These are phyloP conservation scores for Gautieria morchelliformis DNA, from an alignment of 768 basidiomycete species.

Conservation along the genomic window DNA sequence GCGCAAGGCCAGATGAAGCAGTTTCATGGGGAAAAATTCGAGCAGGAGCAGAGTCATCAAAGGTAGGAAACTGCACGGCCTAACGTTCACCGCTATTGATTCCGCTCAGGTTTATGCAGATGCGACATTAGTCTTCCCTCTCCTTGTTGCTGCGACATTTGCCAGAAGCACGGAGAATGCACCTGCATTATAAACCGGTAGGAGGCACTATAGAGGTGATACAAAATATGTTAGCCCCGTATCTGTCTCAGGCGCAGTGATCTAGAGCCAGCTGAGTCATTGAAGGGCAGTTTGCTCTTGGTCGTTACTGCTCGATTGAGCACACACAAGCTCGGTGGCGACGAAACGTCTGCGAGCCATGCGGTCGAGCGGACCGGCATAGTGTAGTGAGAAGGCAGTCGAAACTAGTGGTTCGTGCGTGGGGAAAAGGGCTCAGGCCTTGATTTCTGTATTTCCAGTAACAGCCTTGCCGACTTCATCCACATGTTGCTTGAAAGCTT, in stretches of 20 bases:
- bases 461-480: conserved; percentile 65
- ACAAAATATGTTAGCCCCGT: conserved; percentile 51
- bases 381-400: conserved; percentile 4
- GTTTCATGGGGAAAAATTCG: conserved; percentile 98
- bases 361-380: conserved; percentile 18
- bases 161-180: conserved; percentile 33
- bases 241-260: conserved; percentile 81
- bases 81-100: conserved; percentile 1
- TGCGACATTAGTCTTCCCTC: conserved; percentile 91
- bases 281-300: conserved; percentile 46
- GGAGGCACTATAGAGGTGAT: background rate
- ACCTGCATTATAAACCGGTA: background rate
- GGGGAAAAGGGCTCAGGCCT: conserved; percentile 11
- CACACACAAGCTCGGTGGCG: conserved; percentile 8
- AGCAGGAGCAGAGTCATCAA: conserved; percentile 71
- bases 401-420: conserved; percentile 7
- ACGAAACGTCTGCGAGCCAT: conserved; percentile 13
- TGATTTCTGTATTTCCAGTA: conserved; percentile 26
- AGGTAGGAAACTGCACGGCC: conserved; percentile 36
- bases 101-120: conserved; percentile 71
- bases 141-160: conserved; percentile 93
- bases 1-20: conserved; percentile 94
- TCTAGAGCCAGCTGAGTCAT: conserved; percentile 75
- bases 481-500: conserved; percentile 55
- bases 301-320: conserved; percentile 25